Evolutionary conservation across 441 rosid species (phyloP).

Genomic region (Rhodomyrtus psidioides): DNA sequence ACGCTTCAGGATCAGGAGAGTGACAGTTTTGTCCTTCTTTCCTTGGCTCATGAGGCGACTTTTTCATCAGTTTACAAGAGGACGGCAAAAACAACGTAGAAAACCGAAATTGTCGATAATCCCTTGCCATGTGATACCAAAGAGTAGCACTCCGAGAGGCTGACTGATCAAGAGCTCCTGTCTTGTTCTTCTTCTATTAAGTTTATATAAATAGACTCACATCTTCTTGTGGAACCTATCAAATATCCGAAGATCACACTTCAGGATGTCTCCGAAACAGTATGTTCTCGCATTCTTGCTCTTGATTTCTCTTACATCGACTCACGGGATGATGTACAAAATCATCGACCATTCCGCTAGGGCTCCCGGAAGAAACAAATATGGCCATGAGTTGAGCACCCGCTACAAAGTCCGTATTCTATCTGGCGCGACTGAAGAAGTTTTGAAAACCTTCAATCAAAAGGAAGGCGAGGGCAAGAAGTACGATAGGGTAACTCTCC

Average conservation of each 20-base stretch:
- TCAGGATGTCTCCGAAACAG: background rate
- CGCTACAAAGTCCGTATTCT: background rate
- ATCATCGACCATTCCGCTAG: background rate
- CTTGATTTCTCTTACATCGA: background rate
- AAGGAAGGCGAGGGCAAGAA: background rate
- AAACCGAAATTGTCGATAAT: background rate
- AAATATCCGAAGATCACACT: background rate
- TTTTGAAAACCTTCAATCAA: background rate
- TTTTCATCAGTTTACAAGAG: background rate
- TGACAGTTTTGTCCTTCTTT: background rate
- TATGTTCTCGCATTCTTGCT: background rate
- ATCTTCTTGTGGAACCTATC: background rate
- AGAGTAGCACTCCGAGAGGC: background rate
- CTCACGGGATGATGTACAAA: background rate
- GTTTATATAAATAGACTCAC: background rate
- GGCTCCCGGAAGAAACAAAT: background rate
- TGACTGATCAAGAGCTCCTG: background rate
- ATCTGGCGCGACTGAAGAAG: background rate
- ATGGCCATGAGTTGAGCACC: background rate
- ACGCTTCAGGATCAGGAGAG: background rate
- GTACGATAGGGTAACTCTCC: background rate
- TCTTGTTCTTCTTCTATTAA: background rate
- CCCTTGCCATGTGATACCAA: background rate
- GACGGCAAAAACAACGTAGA: background rate
- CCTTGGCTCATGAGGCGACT: background rate